Evolutionary conservation across 2,329 filamentous ascomycete genomes (phyloP).

Genomic region (Diaporthe destruens): DNA sequence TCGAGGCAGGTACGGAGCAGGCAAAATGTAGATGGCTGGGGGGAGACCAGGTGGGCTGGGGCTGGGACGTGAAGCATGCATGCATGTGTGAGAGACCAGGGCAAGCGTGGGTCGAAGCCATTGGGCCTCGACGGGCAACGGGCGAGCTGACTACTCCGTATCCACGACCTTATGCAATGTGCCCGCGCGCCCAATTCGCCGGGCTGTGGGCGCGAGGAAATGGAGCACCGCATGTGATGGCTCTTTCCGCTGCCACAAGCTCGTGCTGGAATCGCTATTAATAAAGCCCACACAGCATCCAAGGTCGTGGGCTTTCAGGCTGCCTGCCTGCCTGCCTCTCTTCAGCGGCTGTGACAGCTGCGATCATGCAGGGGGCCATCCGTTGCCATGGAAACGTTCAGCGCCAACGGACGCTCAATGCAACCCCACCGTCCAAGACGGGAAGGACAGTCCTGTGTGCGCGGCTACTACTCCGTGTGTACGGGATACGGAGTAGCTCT

Average conservation of each 20-base stretch:
- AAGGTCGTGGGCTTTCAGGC: not conserved
- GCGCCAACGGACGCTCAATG: slow-evolving; percentile 34
- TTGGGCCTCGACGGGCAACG: slow-evolving; percentile 44
- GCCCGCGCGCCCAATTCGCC: slow-evolving; percentile 32
- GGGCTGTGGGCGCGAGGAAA: not conserved
- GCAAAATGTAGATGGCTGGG: slow-evolving; percentile 39
- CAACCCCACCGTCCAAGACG: slow-evolving; percentile 28
- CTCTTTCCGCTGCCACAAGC: not conserved
- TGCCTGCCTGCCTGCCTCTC: not conserved
- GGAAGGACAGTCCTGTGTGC: not conserved
- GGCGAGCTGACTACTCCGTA: slow-evolving; percentile 37
- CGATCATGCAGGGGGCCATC: slow-evolving; percentile 25
- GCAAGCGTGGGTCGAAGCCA: slow-evolving; percentile 46
- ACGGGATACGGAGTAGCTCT: no score
- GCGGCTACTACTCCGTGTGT: no score
- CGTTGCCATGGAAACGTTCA: slow-evolving; percentile 40
- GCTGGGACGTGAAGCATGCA: not conserved
- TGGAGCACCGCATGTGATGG: slow-evolving; percentile 20
- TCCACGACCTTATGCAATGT: slow-evolving; percentile 44
- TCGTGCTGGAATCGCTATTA: not conserved
- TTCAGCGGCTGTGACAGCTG: slow-evolving; percentile 7
- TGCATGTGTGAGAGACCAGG: slow-evolving; percentile 38
- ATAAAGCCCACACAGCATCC: not conserved
- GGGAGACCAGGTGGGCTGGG: slow-evolving; percentile 28
- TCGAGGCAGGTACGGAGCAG: not conserved